Evolutionary conservation across 1,139 yeast genomes (phyloP).

Genomic region (Blastobotrys indianensis): DNA sequence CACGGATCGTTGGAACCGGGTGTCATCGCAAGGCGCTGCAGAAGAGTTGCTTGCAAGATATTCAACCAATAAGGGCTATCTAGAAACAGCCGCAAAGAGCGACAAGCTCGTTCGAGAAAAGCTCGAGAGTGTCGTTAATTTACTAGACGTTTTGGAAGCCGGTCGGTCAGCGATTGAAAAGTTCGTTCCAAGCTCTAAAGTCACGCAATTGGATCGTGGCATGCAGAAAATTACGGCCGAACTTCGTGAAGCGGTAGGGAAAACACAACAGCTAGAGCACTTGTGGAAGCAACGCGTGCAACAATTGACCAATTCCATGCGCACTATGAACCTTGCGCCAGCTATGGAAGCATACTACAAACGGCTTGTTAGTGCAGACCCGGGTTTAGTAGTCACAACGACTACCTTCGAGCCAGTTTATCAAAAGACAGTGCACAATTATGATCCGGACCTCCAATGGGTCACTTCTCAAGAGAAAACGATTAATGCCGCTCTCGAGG

Average conservation of each 20-base stretch:
- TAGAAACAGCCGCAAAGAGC: conserved; percentile 55
- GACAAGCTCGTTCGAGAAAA: conserved; percentile 48
- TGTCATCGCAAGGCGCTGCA: conserved; percentile 24
- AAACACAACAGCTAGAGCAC: conserved; percentile 25
- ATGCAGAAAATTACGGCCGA: conserved; percentile 38
- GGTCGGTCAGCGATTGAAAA: conserved; percentile 39
- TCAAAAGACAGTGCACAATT: conserved; percentile 29
- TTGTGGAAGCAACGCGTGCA: conserved; percentile 26
- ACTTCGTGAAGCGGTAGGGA: conserved; percentile 39
- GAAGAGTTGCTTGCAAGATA: conserved; percentile 38
- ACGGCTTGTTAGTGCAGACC: conserved; percentile 19
- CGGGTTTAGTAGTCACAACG: conserved; percentile 25
- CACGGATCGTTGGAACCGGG: conserved; percentile 41
- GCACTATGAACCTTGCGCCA: conserved; percentile 28
- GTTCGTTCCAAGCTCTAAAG: conserved; percentile 48
- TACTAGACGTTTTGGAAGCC: conserved; percentile 42
- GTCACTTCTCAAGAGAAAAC: conserved; percentile 42
- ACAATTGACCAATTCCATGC: conserved; percentile 26
- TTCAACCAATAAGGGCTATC: conserved; percentile 43
- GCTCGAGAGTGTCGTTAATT: conserved; percentile 41
- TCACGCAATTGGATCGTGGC: conserved; percentile 40
- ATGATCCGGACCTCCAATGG: conserved; percentile 39
- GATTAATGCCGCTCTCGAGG: conserved; percentile 41
- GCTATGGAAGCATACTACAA: conserved; percentile 23
- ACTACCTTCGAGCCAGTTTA: conserved; percentile 31